A percentile compares a stretch with the other conserved stretches of the same genome.
phyloP scores from a whole-genome alignment of 2,329 filamentous ascomycete species.

The Emmonsiellopsis sp. region DNA sequence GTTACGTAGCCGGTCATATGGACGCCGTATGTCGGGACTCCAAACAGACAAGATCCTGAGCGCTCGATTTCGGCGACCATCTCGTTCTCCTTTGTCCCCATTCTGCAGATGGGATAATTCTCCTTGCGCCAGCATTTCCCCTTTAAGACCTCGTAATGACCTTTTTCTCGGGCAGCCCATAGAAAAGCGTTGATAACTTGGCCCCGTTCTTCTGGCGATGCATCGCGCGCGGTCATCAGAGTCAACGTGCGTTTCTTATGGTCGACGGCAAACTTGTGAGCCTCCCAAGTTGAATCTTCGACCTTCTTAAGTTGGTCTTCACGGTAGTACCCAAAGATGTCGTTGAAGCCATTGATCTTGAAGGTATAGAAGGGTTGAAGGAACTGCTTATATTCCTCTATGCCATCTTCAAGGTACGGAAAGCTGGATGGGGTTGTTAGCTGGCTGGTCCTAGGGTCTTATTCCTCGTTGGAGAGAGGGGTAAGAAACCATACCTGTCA shows the following conservation, averaged over 20 bases:
- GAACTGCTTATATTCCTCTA: constrained; percentile 46
- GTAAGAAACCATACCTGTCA: constrained; percentile 41
- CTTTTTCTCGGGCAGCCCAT: constrained; percentile 55
- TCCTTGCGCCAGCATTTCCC: constrained; percentile 74
- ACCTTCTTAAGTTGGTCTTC: constrained; percentile 41
- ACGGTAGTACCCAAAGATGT: constrained; percentile 48
- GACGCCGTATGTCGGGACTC: constrained; percentile 67
- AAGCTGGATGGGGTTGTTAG: constrained; percentile 47
- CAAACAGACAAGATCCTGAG: constrained; percentile 64
- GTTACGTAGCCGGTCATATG: constrained; percentile 68
- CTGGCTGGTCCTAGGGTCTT: not conserved
- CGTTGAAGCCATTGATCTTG: constrained; percentile 57
- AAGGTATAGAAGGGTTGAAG: constrained; percentile 52
- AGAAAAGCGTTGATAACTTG: constrained; percentile 49
- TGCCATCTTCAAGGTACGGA: constrained; percentile 59
- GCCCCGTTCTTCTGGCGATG: constrained; percentile 56
- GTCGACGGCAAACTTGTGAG: constrained; percentile 53
- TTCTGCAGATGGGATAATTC: constrained; percentile 67
- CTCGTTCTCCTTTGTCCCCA: constrained; percentile 31
- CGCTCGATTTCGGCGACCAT: constrained; percentile 68
- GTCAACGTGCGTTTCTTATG: constrained; percentile 52
- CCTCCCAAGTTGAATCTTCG: constrained; percentile 35
- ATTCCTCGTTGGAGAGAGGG: not conserved
- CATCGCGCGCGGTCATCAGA: constrained; percentile 46
- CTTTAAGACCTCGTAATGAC: constrained; percentile 61